Percentiles rank a stretch among this genome's conserved stretches.
Conservation (phyloP, 352 stramenopile genomes). For the Phytophthora kernoviae region DNA sequence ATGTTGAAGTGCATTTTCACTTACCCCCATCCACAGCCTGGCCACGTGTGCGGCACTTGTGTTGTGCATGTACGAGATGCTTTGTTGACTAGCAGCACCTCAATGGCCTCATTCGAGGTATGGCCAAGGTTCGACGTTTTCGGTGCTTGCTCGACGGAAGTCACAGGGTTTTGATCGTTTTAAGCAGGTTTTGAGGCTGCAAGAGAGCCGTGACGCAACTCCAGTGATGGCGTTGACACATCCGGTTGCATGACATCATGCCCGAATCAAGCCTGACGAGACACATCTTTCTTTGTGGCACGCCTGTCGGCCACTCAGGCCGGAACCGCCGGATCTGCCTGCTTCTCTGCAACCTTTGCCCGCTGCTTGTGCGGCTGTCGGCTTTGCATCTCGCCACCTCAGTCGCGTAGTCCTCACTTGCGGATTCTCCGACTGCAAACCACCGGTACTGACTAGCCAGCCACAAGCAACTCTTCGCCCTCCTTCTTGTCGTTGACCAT, state of each 20-base stretch:
- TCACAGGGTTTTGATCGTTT: background rate
- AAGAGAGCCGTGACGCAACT: background rate
- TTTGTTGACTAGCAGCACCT: background rate
- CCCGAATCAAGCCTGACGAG: constrained; percentile 37
- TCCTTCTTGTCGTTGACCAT: constrained; percentile 23
- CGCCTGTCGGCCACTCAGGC: constrained; percentile 28
- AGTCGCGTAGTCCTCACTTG: constrained; percentile 27
- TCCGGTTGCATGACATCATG: constrained; percentile 58
- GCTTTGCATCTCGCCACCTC: constrained; percentile 10
- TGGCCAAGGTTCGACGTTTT: background rate
- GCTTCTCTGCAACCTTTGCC: background rate
- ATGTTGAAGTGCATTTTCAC: constrained; percentile 1
- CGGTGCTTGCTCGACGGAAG: background rate
- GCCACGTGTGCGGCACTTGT: background rate
- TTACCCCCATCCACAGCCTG: background rate
- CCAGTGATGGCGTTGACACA: background rate
- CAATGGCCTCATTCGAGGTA: background rate
- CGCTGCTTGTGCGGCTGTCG: constrained; percentile 3
- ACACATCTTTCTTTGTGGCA: constrained; percentile 4
- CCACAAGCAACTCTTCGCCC: background rate
- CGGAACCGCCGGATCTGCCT: constrained; percentile 17
- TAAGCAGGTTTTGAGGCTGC: background rate
- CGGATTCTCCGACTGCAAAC: constrained; percentile 34
- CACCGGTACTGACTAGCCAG: constrained; percentile 9
- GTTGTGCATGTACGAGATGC: background rate